A percentile compares a stretch with the other conserved stretches of the same genome.
Evolutionary conservation across 2,329 filamentous ascomycete species (phyloP).

Genomic region (Aquanectria penicillioides): DNA sequence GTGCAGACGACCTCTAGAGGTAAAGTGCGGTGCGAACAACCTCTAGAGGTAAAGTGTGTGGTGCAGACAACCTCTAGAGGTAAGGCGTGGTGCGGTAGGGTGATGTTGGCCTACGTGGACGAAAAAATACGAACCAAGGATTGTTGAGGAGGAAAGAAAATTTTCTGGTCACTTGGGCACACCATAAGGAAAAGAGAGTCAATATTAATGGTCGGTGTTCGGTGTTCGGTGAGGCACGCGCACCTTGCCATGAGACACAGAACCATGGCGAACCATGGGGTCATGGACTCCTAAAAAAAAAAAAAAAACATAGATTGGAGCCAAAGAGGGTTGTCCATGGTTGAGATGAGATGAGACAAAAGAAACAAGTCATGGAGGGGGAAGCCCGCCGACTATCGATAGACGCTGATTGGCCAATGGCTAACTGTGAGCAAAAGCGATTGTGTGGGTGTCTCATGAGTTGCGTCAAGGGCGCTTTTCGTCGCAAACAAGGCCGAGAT

Average conservation of each 20-base stretch:
- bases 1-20: constrained; percentile 41
- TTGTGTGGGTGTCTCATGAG: constrained; percentile 35
- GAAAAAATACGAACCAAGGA: constrained; percentile 40
- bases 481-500: constrained; percentile 39
- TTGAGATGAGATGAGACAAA: constrained; percentile 34
- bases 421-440: constrained; percentile 29
- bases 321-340: constrained; percentile 25
- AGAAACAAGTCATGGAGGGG: constrained; percentile 29
- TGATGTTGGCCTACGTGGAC: constrained; percentile 36
- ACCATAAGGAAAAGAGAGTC: constrained; percentile 11
- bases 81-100: constrained; percentile 38
- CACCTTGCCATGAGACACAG: neutral
- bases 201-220: neutral
- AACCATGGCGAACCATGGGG: neutral
- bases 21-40: constrained; percentile 40
- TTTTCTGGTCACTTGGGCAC: constrained; percentile 27
- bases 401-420: constrained; percentile 47
- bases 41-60: constrained; percentile 40
- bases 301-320: constrained; percentile 27
- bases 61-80: constrained; percentile 37
- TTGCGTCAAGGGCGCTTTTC: constrained; percentile 38
- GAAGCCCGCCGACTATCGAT: constrained; percentile 39
- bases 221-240: neutral
- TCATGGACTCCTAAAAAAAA: constrained; percentile 24
- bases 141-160: constrained; percentile 35